Conservation (phyloP, 1,284 basidiomycete genomes). For the Ceratobasidium sp. region DNA sequence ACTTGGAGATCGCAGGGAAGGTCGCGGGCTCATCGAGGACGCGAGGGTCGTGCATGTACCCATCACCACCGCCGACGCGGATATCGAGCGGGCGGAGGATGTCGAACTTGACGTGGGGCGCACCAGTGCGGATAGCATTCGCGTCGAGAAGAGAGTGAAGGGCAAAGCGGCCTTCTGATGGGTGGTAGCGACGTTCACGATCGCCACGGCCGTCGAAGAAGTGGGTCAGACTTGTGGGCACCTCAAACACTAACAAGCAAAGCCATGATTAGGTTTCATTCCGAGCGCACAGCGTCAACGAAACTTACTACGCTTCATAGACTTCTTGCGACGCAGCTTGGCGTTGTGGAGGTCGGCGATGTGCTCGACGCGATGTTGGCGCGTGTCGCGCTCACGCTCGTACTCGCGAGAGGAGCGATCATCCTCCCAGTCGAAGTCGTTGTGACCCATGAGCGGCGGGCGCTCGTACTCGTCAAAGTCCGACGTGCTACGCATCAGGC, state of each 20-base stretch:
- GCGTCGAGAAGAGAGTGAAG: slow-evolving; percentile 34
- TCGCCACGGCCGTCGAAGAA: slow-evolving; percentile 24
- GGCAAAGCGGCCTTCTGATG: slow-evolving; percentile 24
- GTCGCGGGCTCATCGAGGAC: slow-evolving; percentile 38
- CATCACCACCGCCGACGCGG: slow-evolving; percentile 34
- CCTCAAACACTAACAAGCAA: slow-evolving; percentile 32
- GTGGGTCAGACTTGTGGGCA: slow-evolving; percentile 23
- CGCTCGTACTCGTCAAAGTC: slow-evolving; percentile 34
- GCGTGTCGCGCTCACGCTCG: slow-evolving; percentile 25
- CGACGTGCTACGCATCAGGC: slow-evolving; percentile 7
- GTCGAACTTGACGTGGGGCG: slow-evolving; percentile 31
- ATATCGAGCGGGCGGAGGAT: slow-evolving; percentile 36
- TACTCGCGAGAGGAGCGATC: background rate
- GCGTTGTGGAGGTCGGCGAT: slow-evolving; percentile 17
- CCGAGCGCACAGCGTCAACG: background rate
- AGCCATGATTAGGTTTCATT: slow-evolving; percentile 18
- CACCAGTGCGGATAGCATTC: slow-evolving; percentile 23
- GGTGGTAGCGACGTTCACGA: slow-evolving; percentile 33
- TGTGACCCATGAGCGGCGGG: background rate
- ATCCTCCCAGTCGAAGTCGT: slow-evolving; percentile 23
- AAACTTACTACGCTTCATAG: slow-evolving; percentile 38
- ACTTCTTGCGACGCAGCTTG: slow-evolving; percentile 35
- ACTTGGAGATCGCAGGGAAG: slow-evolving; percentile 37
- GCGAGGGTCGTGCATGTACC: slow-evolving; percentile 32
- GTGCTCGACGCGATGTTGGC: slow-evolving; percentile 23